Conservation (phyloP, 495 filamentous ascomycete species). For the Copromyces sp. region DNA sequence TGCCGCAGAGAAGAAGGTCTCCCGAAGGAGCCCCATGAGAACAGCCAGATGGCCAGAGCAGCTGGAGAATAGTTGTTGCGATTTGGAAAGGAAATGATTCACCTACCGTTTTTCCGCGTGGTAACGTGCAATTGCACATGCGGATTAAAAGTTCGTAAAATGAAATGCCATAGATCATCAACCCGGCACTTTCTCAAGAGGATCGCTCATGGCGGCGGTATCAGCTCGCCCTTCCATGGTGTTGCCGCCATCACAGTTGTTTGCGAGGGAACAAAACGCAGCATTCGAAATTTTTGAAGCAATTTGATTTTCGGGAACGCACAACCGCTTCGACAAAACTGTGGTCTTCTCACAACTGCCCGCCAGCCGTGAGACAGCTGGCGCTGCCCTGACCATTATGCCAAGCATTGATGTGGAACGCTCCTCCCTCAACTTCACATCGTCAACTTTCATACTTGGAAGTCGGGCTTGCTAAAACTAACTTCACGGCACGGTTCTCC, state of each 20-base stretch:
- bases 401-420: neutral
- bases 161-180: no score
- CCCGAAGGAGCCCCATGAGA: conserved; percentile 31
- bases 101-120: neutral
- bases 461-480: neutral
- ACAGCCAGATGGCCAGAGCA: conserved; percentile 16
- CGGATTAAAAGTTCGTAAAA: neutral
- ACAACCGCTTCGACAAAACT: neutral
- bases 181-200: neutral
- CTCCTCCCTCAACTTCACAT: neutral
- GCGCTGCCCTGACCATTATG: neutral
- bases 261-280: neutral
- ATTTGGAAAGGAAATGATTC: neutral
- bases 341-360: neutral
- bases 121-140: neutral
- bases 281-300: neutral
- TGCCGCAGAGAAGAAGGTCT: conserved; percentile 30
- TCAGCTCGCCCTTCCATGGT: neutral
- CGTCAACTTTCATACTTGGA: neutral
- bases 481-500: neutral
- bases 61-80: conserved; percentile 35
- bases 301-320: neutral
- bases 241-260: neutral
- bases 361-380: neutral
- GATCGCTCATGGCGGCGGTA: neutral